Percentiles rank a stretch among this genome's conserved stretches.
Evolutionary conservation across 192 early-diverging fungal genomes (phyloP).

Genomic region (Linnemannia schmuckeri): DNA sequence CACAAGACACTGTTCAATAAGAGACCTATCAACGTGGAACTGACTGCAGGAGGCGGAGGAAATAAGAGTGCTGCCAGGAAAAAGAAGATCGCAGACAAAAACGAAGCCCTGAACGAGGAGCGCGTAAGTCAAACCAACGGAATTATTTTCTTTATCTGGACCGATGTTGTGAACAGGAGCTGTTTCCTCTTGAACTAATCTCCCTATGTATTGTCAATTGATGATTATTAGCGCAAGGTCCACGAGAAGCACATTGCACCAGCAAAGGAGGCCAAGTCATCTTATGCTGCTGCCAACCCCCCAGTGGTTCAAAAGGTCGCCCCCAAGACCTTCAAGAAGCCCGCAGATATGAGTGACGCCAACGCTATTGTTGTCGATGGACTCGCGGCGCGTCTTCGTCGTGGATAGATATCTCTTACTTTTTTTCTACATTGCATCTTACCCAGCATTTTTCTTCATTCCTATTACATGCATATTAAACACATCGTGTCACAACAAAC

Average conservation of each 20-base stretch:
- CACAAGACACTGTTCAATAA: constrained; percentile 73
- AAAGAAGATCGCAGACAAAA: constrained; percentile 64
- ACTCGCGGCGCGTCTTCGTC: constrained; percentile 43
- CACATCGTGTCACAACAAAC: neutral
- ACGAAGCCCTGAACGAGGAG: constrained; percentile 65
- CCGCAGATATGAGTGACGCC: constrained; percentile 41
- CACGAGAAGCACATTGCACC: constrained; percentile 63
- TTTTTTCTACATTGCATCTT: constrained; percentile 1
- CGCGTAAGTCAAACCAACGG: constrained; percentile 57
- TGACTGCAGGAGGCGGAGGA: constrained; percentile 82
- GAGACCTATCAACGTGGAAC: constrained; percentile 78
- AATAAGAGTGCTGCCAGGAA: constrained; percentile 65
- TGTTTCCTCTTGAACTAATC: neutral
- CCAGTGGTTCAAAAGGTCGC: constrained; percentile 51
- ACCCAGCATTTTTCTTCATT: constrained; percentile 1
- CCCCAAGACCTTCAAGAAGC: constrained; percentile 47
- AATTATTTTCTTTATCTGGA: neutral
- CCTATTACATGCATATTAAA: constrained; percentile 4
- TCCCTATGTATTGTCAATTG: neutral
- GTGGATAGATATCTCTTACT: constrained; percentile 12
- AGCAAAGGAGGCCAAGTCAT: constrained; percentile 58
- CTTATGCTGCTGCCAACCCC: constrained; percentile 53
- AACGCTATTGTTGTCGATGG: constrained; percentile 45
- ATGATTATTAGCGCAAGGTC: constrained; percentile 58
- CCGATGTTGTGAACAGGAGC: neutral